These are phyloP conservation scores for Lyophyllum atratum DNA, from an alignment of 768 basidiomycete genomes.

Conservation along the genomic window DNA sequence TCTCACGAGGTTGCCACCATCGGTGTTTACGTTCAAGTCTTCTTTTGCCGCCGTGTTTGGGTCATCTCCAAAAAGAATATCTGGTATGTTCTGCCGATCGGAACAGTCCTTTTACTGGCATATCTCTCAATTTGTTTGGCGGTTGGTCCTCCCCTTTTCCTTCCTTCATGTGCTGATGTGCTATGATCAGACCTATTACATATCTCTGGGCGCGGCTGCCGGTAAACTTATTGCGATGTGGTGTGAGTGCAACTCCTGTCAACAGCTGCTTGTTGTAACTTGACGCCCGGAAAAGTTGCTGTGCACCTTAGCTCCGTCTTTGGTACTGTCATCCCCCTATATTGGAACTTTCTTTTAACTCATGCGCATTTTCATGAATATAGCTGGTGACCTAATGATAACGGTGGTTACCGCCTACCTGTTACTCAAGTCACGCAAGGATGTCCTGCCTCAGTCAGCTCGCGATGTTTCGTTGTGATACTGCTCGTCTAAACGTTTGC, in stretches of 20 bases:
- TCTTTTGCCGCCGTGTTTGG: slow-evolving; percentile 32
- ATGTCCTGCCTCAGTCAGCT: slow-evolving; percentile 29
- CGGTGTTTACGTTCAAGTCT: slow-evolving; percentile 32
- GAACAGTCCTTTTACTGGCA: slow-evolving; percentile 24
- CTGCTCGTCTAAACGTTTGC: background rate
- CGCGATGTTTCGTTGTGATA: background rate
- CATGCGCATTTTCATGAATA: background rate
- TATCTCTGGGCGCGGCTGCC: slow-evolving; percentile 17
- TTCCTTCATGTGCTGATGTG: background rate
- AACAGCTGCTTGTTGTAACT: background rate
- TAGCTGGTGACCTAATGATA: slow-evolving; percentile 32
- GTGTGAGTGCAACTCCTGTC: slow-evolving; percentile 22
- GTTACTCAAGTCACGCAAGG: slow-evolving; percentile 27
- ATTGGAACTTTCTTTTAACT: background rate
- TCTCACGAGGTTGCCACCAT: slow-evolving; percentile 29
- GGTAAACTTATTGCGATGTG: slow-evolving; percentile 22
- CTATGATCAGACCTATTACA: slow-evolving; percentile 26
- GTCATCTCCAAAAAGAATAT: slow-evolving; percentile 25
- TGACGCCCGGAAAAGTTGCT: slow-evolving; percentile 21
- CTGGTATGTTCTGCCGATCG: slow-evolving; percentile 25
- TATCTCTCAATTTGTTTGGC: slow-evolving; percentile 26
- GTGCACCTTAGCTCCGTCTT: slow-evolving; percentile 28
- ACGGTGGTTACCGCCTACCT: slow-evolving; percentile 27
- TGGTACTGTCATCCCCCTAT: slow-evolving; percentile 13
- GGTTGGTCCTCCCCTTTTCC: slow-evolving; percentile 18